These are phyloP conservation scores for Thalassiosira profunda DNA, from an alignment of 108 stramenopile species.

Conservation along the genomic window DNA sequence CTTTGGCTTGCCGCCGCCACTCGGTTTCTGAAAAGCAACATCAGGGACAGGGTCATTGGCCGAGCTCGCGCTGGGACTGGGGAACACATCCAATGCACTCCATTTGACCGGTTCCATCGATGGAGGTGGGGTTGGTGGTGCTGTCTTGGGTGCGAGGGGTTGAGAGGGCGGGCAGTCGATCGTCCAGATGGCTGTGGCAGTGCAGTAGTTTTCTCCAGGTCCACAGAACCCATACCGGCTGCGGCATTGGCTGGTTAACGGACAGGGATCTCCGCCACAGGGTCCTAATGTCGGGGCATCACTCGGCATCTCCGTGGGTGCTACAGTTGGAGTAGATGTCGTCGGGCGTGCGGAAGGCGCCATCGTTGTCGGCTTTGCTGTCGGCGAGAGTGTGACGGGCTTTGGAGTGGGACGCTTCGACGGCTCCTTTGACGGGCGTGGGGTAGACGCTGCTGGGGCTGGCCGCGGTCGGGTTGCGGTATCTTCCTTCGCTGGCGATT, in stretches of 20 bases:
- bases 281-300: slow-evolving; percentile 20
- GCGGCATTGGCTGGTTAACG: slow-evolving; percentile 26
- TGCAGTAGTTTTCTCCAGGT: slow-evolving; percentile 39
- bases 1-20: too few relatives aligned
- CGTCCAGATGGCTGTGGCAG: slow-evolving; percentile 35
- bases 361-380: neutral
- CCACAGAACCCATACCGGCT: slow-evolving; percentile 50
- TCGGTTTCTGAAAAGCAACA: neutral
- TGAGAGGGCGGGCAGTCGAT: slow-evolving; percentile 25
- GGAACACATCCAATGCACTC: too few relatives aligned
- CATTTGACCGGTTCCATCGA: too few relatives aligned
- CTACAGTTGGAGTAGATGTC: neutral
- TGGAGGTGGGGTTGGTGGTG: neutral
- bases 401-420: too few relatives aligned
- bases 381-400: too few relatives aligned
- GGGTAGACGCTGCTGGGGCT: too few relatives aligned
- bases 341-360: neutral
- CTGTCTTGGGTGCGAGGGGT: slow-evolving; percentile 7
- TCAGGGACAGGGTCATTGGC: neutral
- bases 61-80: neutral
- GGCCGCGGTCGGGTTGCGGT: too few relatives aligned
- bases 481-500: too few relatives aligned
- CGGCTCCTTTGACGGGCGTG: too few relatives aligned
- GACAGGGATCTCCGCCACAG: slow-evolving; percentile 20
- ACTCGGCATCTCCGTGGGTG: neutral